Base-by-base conservation (phyloP, 106 monocot genomes). In the Platanthera zijinensis region DNA sequence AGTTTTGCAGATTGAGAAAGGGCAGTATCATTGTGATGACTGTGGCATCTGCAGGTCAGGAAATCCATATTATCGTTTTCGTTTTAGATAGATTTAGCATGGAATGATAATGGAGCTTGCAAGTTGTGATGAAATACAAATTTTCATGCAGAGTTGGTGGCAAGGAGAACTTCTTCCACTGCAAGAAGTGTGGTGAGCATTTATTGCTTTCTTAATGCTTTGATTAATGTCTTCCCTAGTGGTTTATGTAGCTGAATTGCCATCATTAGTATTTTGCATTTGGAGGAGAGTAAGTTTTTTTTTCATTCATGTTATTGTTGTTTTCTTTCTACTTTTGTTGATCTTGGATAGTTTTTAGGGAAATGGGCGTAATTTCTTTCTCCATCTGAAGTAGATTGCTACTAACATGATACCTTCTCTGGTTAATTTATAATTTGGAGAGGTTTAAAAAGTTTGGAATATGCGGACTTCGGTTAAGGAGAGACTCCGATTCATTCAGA, bases 21-120 rank as follows among this genome's bases (percentile, higher is more conserved):
- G 76, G 25, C 90, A 89, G 66, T 94, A 80, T 64, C 94, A 95
- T 69, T 95, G 94, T 53, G 30, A 82, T 79, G 89, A 86, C 11
- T 95, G 94, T 87, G 91, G 94, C 48, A 95, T 95, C 6, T 91
- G 94, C 85, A 90, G 90, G 90, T 88, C 50, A 54, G 51, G 32
- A 46, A 45, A 56, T 75, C 48, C 76, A 15, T 75, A 1, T 52
- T 63, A 19, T 78, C 64, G 49, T 50, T 67, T 57, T 57, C 6
- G 53, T 21, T 50, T 22, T 14, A 49, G 6, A 39, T 14, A 49
- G 6, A 39, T 30, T 32, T 69, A 80, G 12, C 39, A 10, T 48
- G 21, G 5, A 48, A 71, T 48, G 15, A 6, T 71, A 11, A 12
- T 67, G 67, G 12, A 30, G 18, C 17, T 71, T 30, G 32, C 32